phyloP scores from a whole-genome alignment of 164 flowering plant species.

The Umbilicus rupestris region DNA sequence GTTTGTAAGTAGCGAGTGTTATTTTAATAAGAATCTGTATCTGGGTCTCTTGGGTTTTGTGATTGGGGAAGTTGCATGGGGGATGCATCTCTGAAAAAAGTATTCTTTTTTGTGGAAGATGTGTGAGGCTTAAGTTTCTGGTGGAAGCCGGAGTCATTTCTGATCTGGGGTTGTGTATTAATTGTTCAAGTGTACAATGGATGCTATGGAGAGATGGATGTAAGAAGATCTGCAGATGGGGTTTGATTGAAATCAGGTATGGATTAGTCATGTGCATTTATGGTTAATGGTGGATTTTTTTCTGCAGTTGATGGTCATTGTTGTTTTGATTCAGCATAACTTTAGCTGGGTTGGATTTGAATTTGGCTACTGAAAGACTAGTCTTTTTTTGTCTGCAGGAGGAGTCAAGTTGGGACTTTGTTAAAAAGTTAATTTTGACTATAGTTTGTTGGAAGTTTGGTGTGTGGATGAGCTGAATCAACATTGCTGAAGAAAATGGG shows the following conservation, averaged over 20 bases:
- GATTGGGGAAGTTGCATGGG: slow-evolving; percentile 6
- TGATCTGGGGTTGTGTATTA: not conserved
- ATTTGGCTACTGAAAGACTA: not conserved
- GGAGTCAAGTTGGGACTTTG: not conserved
- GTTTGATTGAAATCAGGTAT: slow-evolving; percentile 4
- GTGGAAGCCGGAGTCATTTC: not conserved
- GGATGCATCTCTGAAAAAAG: not conserved
- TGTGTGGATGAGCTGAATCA: not conserved
- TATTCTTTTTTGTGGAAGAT: not conserved
- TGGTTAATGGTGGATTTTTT: not conserved
- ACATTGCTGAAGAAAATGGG: slow-evolving; percentile 51
- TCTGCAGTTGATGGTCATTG: not conserved
- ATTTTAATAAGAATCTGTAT: not conserved
- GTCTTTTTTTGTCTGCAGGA: not conserved
- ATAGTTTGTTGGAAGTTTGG: not conserved
- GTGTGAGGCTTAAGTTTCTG: not conserved
- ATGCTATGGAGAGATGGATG: slow-evolving; percentile 6
- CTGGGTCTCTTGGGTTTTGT: slow-evolving; percentile 1
- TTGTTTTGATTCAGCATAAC: not conserved
- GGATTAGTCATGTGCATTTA: not conserved
- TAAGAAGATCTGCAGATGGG: not conserved
- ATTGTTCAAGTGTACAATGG: not conserved
- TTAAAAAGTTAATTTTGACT: not conserved
- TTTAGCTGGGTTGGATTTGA: not conserved
- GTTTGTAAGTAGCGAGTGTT: not conserved